These are phyloP conservation scores for Starmerella powellii DNA, from an alignment of 805 yeast species.

Conservation along the genomic window DNA sequence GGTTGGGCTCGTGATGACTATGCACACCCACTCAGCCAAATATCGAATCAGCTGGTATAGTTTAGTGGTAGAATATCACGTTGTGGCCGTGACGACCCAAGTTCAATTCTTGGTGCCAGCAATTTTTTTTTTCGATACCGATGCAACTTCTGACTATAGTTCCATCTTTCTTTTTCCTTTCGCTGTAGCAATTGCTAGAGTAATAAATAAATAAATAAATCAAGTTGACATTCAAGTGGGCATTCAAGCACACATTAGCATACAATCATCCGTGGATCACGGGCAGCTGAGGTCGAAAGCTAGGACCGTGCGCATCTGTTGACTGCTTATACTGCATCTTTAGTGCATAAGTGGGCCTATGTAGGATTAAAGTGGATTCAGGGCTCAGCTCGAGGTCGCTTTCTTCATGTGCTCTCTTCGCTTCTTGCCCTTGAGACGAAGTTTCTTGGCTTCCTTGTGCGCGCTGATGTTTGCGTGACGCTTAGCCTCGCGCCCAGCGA, in stretches of 20 bases:
- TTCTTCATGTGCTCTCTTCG: slow-evolving; percentile 33
- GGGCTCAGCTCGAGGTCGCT: slow-evolving; percentile 6
- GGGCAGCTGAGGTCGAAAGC: no score
- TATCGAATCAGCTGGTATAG: slow-evolving; percentile 35
- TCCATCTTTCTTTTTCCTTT: neutral
- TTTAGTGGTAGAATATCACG: slow-evolving; percentile 65
- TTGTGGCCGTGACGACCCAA: slow-evolving; percentile 65
- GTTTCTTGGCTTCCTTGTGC: slow-evolving; percentile 56
- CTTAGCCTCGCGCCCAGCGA: slow-evolving; percentile 66
- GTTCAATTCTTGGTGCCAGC: slow-evolving; percentile 67
- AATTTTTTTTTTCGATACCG: slow-evolving; percentile 26
- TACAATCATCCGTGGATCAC: no score
- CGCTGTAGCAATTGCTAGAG: neutral
- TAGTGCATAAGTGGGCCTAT: no score
- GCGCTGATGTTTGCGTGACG: slow-evolving; percentile 83
- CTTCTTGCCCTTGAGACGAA: slow-evolving; percentile 61
- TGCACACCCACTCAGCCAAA: neutral
- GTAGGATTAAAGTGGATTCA: neutral
- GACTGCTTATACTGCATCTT: no score
- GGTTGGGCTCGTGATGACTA: neutral
- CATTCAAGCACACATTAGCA: no score
- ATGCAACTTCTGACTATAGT: neutral
- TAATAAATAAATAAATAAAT: slow-evolving; percentile 1
- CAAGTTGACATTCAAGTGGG: no score
- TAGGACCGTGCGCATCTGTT: no score